Conservation (phyloP, 2,329 filamentous ascomycete species). For the Calonectria multiphialidica region DNA sequence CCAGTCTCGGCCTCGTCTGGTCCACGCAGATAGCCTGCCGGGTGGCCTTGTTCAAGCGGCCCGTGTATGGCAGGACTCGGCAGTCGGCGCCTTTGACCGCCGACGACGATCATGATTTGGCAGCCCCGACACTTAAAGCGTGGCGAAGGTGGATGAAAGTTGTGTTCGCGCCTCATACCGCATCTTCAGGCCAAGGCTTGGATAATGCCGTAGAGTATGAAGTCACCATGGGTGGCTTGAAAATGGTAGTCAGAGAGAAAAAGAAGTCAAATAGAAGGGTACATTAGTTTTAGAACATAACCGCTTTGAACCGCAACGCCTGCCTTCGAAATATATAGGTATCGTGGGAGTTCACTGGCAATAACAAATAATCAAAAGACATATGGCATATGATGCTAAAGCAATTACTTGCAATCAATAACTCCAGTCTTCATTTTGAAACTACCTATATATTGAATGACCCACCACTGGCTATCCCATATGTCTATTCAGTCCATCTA, state of each 20-base stretch:
- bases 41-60: constrained; percentile 82
- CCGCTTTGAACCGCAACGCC: not conserved
- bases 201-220: constrained; percentile 77
- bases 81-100: constrained; percentile 50
- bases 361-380: not conserved
- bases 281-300: not conserved
- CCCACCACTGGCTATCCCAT: not conserved
- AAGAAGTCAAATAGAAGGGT: not conserved
- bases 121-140: constrained; percentile 61
- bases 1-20: constrained; percentile 90
- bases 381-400: not conserved
- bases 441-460: constrained; percentile 1
- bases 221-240: constrained; percentile 76
- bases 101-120: constrained; percentile 56
- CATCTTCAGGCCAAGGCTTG: constrained; percentile 61
- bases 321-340: too few species aligned
- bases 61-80: constrained; percentile 60
- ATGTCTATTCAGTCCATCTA: constrained; percentile 6
- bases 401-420: constrained; percentile 9
- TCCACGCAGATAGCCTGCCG: constrained; percentile 88
- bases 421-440: not conserved
- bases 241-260: constrained; percentile 41
- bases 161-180: constrained; percentile 86
- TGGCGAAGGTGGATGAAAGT: constrained; percentile 88
- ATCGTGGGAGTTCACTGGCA: not conserved